Conservation (phyloP, 2,329 filamentous ascomycete genomes). For the Periconia macrospinosa region DNA sequence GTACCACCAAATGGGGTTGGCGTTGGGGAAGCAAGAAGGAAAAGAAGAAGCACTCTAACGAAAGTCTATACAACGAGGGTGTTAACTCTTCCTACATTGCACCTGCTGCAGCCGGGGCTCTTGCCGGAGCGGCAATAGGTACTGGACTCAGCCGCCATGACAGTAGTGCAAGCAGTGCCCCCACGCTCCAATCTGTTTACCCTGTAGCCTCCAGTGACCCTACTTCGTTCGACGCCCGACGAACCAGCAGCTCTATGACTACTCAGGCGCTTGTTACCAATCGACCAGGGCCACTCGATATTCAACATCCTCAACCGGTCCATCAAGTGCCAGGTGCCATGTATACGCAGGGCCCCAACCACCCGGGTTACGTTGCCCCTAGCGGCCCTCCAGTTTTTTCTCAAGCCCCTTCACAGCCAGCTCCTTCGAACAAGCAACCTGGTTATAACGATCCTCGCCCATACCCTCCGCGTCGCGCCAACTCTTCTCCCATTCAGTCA, state of each 20-base stretch:
- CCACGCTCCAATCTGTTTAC: constrained; percentile 64
- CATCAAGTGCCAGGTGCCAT: constrained; percentile 70
- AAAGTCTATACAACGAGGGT: constrained; percentile 38
- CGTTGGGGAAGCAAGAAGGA: constrained; percentile 59
- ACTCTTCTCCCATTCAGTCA: constrained; percentile 51
- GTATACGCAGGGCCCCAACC: constrained; percentile 53
- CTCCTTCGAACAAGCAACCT: constrained; percentile 21
- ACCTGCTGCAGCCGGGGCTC: constrained; percentile 44
- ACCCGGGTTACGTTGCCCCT: constrained; percentile 45
- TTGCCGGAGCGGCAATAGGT: constrained; percentile 49
- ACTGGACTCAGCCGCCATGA: constrained; percentile 53
- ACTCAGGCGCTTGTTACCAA: constrained; percentile 38
- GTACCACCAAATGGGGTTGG: constrained; percentile 62
- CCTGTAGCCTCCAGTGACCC: constrained; percentile 69
- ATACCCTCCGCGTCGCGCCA: constrained; percentile 44
- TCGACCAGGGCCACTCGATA: constrained; percentile 57
- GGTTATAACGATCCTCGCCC: constrained; percentile 24
- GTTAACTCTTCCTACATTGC: constrained; percentile 41
- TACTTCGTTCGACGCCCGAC: constrained; percentile 60
- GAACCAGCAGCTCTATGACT: constrained; percentile 52
- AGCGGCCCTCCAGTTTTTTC: constrained; percentile 47
- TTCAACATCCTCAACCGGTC: constrained; percentile 86
- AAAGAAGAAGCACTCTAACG: constrained; percentile 35
- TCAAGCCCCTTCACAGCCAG: constrained; percentile 18
- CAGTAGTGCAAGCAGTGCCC: constrained; percentile 50